Evolutionary conservation across 208 protist genomes (phyloP), one percentile per base, ranked within the genome.

Genomic region (Trypanosoma melophagium): DNA sequence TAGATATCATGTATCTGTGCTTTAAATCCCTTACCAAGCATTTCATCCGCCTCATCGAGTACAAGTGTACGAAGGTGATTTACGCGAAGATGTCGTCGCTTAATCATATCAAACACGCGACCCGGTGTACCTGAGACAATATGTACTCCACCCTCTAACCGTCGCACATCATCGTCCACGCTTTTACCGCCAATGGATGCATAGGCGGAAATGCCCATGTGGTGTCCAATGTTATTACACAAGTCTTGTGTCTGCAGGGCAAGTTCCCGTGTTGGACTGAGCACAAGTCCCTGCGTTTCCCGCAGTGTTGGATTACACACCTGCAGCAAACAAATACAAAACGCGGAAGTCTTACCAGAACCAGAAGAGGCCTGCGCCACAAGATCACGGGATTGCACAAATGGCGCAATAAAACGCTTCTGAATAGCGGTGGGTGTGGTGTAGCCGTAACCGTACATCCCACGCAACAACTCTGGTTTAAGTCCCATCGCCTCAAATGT

Each of bases 41-140:
- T 99, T 78, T 99, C 98, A 78, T 99, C 99, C 52, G 98, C 98
- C 78, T 99, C 98, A 76, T 99, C 99, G 19, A 99, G 72, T 53
- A 99, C 90, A 14, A 99, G 88, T 44, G 97, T 93, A 50, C 88
- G 87, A 17, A 99, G 89, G 7, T 79, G 53, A 9, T 87, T 79
- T 35, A 93, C 78, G 19, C 76, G 74, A 13, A 99, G 82, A 25
- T 84, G 70, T 38, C 86, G 74, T 41, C 97, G 81, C 38, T 89
- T 84, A 49, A 99, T 98, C 95, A 99, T 98, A 71, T 99, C 97
- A 66, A 96, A 96, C 9, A 99, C 93, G 41, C 98, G 83, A 24
- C 98, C 98, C 17, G 98, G 98, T 0, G 98, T 99, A 60, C 98
- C 98, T n/a, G 93, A 96, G 28, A 99, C 88, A 69, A 99, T 92